Base-by-base conservation (phyloP, 2,329 filamentous ascomycete species). In the Scleromitrula shiraiana region DNA sequence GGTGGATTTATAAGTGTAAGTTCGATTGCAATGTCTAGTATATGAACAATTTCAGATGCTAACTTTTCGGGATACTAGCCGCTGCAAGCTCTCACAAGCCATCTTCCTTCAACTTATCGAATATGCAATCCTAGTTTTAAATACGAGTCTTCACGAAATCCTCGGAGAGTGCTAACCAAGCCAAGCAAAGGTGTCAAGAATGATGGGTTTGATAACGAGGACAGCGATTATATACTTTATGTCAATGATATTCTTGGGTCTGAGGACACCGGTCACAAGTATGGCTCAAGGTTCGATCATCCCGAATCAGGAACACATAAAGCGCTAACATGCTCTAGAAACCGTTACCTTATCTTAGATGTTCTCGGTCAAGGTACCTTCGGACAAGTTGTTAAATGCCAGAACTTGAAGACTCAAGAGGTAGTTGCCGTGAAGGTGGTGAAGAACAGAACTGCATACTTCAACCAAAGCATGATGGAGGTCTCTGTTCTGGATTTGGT, bases 401-500 rank as follows among this genome's bases (percentile, higher is more conserved):
- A 98, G 67, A 98, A 98, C 61, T 70, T 98, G 60, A 96, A 95
- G 70, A 97, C 93, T 0, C 90, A 96, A 66, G 93, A 98, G 68
- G 93, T 98, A 32, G 93, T 98, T 37, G 93, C 93, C 3, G 93
- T 98, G 58, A 98, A 98, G 70, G 93, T 98, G 46, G 93, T 98
- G 71, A 98, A 98, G 71, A 98, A 98, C 68, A 83, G 91, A 61
- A 98, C 93, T 2, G 93, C 93, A 30, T 98, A 98, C 67, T 98
- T 98, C 73, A 98, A 98, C 65, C 93, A 98, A 68, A 97, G 93
- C 67, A 98, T 98, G 93, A 98, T 98, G 93, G 93, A 98, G 65
- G 93, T 98, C 26, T 98, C 93, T 2, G 93, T 98, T 20, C 75
- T 98, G 50, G 93, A 98, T 67, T 65, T 98, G 75, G 88, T 94